phyloP scores from a whole-genome alignment of 1,139 yeast genomes.

The Debaryomyces singareniensis region DNA sequence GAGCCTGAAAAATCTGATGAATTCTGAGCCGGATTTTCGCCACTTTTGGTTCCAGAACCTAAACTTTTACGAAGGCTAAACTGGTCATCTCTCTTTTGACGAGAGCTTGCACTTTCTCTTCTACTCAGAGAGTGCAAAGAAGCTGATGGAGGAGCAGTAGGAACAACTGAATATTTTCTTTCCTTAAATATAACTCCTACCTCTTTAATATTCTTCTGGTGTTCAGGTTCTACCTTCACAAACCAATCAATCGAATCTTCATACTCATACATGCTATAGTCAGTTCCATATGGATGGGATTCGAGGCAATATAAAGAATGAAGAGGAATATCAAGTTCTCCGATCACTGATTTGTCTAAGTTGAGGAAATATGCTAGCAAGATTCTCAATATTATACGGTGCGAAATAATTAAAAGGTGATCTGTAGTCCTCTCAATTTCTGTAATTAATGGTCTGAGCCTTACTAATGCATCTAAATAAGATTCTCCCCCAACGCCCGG shows the following conservation, averaged over 20 bases:
- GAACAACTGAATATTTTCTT: conserved; percentile 64
- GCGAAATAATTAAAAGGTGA: conserved; percentile 76
- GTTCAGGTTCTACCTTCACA: conserved; percentile 63
- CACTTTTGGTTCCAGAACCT: conserved; percentile 9
- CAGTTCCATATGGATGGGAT: conserved; percentile 92
- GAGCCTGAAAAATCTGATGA: background rate
- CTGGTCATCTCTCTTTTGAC: conserved; percentile 3
- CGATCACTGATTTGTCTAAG: conserved; percentile 73
- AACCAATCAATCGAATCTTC: conserved; percentile 78
- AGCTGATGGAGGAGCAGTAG: conserved; percentile 57
- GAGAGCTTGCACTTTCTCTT: conserved; percentile 2
- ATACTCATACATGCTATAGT: conserved; percentile 83
- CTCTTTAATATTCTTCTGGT: conserved; percentile 53
- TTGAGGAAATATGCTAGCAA: conserved; percentile 85
- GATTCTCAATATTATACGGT: conserved; percentile 86
- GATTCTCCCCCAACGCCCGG: conserved; percentile 99
- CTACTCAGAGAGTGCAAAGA: conserved; percentile 3
- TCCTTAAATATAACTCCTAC: conserved; percentile 63
- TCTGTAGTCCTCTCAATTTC: conserved; percentile 91
- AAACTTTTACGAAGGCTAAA: conserved; percentile 15
- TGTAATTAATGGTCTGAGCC: conserved; percentile 83
- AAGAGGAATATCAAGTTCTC: conserved; percentile 87
- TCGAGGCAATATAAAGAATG: conserved; percentile 87
- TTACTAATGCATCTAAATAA: conserved; percentile 83
- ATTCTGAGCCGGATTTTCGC: background rate